phyloP scores from a whole-genome alignment of 1,139 yeast species.

The Yamadazyma blattariae region DNA sequence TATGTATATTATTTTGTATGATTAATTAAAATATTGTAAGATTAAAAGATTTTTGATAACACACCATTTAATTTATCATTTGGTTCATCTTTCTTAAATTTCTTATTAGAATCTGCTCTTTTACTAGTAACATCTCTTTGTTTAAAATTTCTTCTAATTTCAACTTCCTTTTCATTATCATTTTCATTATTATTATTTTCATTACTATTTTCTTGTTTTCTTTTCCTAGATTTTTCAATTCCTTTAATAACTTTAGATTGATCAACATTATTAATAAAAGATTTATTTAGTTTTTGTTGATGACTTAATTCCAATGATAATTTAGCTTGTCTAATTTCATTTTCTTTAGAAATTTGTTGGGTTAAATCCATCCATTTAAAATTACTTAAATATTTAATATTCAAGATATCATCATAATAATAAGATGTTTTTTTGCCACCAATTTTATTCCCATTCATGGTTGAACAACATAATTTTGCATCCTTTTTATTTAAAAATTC shows the following conservation, averaged over 20 bases:
- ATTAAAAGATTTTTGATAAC: constrained; percentile 30
- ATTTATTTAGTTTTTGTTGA: constrained; percentile 82
- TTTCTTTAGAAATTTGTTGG: constrained; percentile 88
- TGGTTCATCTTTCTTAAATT: constrained; percentile 46
- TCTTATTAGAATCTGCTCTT: constrained; percentile 59
- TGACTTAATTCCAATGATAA: constrained; percentile 85
- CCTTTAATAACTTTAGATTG: constrained; percentile 75
- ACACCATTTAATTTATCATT: constrained; percentile 46
- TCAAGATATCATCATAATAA: constrained; percentile 91
- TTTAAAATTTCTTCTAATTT: constrained; percentile 53
- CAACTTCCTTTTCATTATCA: constrained; percentile 18
- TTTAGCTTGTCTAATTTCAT: constrained; percentile 84
- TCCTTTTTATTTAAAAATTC: constrained; percentile 81
- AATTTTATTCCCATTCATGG: constrained; percentile 81
- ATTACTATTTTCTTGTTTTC: constrained; percentile 17
- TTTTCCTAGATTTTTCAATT: constrained; percentile 51
- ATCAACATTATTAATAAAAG: constrained; percentile 81
- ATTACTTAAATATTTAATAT: constrained; percentile 82
- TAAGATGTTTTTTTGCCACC: constrained; percentile 95
- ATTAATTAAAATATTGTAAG: too few relatives aligned
- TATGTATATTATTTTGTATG: too few relatives aligned
- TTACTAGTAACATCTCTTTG: constrained; percentile 64
- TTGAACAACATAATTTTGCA: constrained; percentile 84
- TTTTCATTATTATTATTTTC: constrained; percentile 9
- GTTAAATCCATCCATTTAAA: constrained; percentile 96